These are phyloP conservation scores for Wickerhamiella alocasiicola DNA, from an alignment of 805 yeast species.

Conservation along the genomic window DNA sequence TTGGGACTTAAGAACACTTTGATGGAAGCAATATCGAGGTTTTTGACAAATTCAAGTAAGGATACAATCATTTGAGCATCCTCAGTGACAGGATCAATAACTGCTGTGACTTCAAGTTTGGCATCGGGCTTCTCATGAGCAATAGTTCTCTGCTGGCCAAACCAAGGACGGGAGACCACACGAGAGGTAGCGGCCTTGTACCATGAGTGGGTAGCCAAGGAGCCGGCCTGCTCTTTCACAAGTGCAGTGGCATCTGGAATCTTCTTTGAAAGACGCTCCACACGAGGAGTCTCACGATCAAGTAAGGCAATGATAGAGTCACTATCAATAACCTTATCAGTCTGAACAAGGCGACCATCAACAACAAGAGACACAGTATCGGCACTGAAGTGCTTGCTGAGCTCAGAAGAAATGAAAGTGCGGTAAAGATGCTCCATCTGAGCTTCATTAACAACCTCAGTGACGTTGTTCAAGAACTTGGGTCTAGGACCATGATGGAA, in stretches of 20 bases:
- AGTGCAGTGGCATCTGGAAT: not conserved
- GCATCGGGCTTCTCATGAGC: not conserved
- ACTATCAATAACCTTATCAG: not conserved
- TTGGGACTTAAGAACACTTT: conserved; percentile 50
- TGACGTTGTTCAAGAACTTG: conserved; percentile 3
- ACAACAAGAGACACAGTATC: conserved; percentile 9
- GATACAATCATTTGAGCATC: conserved; percentile 50
- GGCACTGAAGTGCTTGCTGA: not conserved
- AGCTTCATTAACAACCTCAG: not conserved
- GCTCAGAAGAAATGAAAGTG: not conserved
- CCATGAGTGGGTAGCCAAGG: conserved; percentile 3
- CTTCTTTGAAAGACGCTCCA: conserved; percentile 8
- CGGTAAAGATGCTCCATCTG: conserved; percentile 4
- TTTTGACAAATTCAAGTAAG: conserved; percentile 26
- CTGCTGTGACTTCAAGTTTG: conserved; percentile 41
- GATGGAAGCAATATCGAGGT: conserved; percentile 34
- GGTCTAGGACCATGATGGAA: conserved; percentile 7
- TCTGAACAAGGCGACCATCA: conserved; percentile 17
- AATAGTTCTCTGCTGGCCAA: conserved; percentile 5
- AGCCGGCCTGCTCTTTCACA: not conserved
- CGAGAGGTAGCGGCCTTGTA: not conserved
- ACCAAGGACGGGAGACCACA: conserved; percentile 1
- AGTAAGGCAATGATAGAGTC: conserved; percentile 11
- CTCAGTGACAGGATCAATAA: conserved; percentile 65
- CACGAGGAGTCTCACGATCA: conserved; percentile 16